A percentile compares a stretch with the other conserved stretches of the same genome.
Evolutionary conservation across 345 rosid species (phyloP).

Genomic region (Lumnitzera racemosa): DNA sequence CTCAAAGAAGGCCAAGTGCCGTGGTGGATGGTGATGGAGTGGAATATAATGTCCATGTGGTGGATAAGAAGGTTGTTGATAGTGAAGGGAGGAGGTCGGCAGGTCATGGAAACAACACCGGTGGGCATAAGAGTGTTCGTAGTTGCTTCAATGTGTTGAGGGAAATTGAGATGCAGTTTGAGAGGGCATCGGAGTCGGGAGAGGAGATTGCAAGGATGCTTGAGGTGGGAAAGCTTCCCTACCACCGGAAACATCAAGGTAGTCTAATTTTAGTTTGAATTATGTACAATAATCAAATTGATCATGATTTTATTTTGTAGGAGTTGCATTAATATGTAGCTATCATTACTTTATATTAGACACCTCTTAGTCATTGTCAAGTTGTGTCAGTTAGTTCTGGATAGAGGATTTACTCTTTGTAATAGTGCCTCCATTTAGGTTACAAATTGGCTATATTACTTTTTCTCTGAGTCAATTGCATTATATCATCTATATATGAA

Average conservation of each 20-base stretch:
- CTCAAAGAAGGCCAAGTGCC: constrained; percentile 36
- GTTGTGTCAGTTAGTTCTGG: too few species aligned
- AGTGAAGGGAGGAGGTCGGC: constrained; percentile 27
- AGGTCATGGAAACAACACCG: constrained; percentile 22
- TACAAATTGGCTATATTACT: too few species aligned
- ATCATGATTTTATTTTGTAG: too few species aligned
- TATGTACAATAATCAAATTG: too few species aligned
- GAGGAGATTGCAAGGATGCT: constrained; percentile 79
- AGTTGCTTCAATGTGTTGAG: constrained; percentile 45
- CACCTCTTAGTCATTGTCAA: too few species aligned
- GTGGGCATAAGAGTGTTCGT: constrained; percentile 29
- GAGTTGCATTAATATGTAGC: too few species aligned
- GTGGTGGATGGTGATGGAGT: constrained; percentile 28
- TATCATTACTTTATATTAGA: too few species aligned
- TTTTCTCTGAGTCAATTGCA: too few species aligned
- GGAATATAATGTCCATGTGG: constrained; percentile 43
- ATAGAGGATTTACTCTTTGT: too few species aligned
- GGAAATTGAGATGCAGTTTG: constrained; percentile 66
- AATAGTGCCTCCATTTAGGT: too few species aligned
- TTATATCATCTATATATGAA: too few species aligned
- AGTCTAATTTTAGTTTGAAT: not conserved
- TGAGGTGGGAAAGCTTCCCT: constrained; percentile 76
- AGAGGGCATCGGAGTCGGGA: constrained; percentile 77
- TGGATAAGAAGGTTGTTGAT: constrained; percentile 78
- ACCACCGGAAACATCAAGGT: constrained; percentile 73